Percentiles rank a stretch among this genome's conserved stretches.
Conservation (phyloP, 345 rosid genomes). For the Hypericum perforatum region DNA sequence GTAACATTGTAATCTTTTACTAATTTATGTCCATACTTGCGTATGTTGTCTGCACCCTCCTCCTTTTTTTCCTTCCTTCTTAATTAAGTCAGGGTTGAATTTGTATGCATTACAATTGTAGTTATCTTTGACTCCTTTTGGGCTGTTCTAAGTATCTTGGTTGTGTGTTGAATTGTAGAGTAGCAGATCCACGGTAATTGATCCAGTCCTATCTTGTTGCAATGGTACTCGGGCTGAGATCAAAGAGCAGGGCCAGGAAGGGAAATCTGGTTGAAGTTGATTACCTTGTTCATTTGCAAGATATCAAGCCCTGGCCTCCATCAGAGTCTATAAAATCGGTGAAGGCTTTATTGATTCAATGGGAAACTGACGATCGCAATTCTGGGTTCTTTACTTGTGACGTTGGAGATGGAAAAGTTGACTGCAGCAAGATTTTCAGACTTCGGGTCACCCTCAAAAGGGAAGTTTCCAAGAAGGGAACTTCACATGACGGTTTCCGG, state of each 20-base stretch:
- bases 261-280: slow-evolving; percentile 25
- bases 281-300: slow-evolving; percentile 39
- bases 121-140: not conserved
- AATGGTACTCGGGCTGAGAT: slow-evolving; percentile 63
- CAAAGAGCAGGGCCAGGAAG: slow-evolving; percentile 34
- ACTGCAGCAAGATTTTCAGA: slow-evolving; percentile 52
- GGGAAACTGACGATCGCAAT: slow-evolving; percentile 62
- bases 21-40: too few relatives aligned
- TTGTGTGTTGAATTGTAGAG: slow-evolving; percentile 5
- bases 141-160: not conserved
- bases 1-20: too few relatives aligned
- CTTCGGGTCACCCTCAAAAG: slow-evolving; percentile 38
- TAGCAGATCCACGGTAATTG: slow-evolving; percentile 17
- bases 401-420: slow-evolving; percentile 50
- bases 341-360: slow-evolving; percentile 56
- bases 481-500: slow-evolving; percentile 34
- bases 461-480: slow-evolving; percentile 41
- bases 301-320: slow-evolving; percentile 81
- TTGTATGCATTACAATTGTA: too few relatives aligned
- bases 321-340: slow-evolving; percentile 35
- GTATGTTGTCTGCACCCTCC: too few relatives aligned
- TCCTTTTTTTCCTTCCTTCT: too few relatives aligned
- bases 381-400: slow-evolving; percentile 50
- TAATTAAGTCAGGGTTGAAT: too few relatives aligned
- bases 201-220: slow-evolving; percentile 7